These are phyloP conservation scores for Paraconiothyrium sp. DNA, from an alignment of 2,329 filamentous ascomycete species.

Conservation along the genomic window DNA sequence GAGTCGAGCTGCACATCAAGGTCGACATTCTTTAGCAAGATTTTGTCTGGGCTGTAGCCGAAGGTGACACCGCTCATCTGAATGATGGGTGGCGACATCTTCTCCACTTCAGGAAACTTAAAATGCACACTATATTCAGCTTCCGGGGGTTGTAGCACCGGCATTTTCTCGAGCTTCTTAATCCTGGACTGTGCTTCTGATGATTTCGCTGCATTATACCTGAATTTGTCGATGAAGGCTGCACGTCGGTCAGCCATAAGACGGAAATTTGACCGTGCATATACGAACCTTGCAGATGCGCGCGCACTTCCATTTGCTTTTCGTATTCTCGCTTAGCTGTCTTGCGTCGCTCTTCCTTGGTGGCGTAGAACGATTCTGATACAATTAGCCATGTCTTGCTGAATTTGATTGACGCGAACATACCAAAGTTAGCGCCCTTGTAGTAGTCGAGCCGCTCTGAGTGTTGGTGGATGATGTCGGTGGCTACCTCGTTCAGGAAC, in stretches of 20 bases:
- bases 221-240: constrained; percentile 99
- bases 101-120: constrained; percentile 96
- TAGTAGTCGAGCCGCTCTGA: constrained; percentile 98
- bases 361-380: constrained; percentile 90
- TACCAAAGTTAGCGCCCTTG: constrained; percentile 89
- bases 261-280: constrained; percentile 5
- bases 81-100: constrained; percentile 95
- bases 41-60: constrained; percentile 82
- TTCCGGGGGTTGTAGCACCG: constrained; percentile 87
- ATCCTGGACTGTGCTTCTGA: constrained; percentile 98
- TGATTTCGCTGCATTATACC: constrained; percentile 98
- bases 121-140: constrained; percentile 96
- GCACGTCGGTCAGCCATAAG: constrained; percentile 23
- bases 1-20: constrained; percentile 98
- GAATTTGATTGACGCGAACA: constrained; percentile 25
- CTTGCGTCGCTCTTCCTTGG: constrained; percentile 96
- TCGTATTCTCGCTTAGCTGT: constrained; percentile 97
- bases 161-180: constrained; percentile 99
- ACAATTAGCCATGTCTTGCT: constrained; percentile 18
- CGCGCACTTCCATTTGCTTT: constrained; percentile 93
- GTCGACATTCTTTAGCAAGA: constrained; percentile 85
- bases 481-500: constrained; percentile 98
- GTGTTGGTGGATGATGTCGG: constrained; percentile 98
- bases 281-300: constrained; percentile 77
- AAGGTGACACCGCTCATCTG: constrained; percentile 95